Evolutionary conservation across 352 stramenopile species (phyloP), one percentile per base, ranked within the genome.

Genomic region (Thraustochytrium sp.): DNA sequence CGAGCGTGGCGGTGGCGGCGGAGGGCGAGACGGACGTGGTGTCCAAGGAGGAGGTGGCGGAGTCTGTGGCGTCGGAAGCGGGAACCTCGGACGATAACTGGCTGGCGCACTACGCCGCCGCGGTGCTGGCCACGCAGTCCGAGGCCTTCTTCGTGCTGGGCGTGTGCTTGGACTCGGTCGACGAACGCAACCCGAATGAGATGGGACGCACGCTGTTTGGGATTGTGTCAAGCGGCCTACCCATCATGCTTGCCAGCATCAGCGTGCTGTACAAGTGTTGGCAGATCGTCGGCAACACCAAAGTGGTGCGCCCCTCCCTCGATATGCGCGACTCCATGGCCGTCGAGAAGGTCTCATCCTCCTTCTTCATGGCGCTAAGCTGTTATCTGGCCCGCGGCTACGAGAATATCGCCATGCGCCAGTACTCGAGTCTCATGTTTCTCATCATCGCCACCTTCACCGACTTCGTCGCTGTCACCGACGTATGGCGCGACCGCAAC

Each of bases 111-210:
- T 72, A 49, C n/a, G 59, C 59, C 13, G 21, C 59, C 8, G 13
- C 13, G 59, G 2, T 42, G 13, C 59, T 72, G 8, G 13, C 36
- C 2, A 72, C 59, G 59, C 59, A 72, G 40, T 72, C 59, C 0
- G 59, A 72, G 59, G 59, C 59, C 9, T 72, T 72, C 59, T 72
- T 72, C 26, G 59, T 72, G 29, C 36, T 72, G 3, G 59, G 59
- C 46, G 59, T 72, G 8, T 72, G 59, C 26, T 26, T 72, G 0
- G 59, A 72, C 59, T 49, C 59, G 21, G 11, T 72, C 23, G 34
- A 44, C 18, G 59, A 29, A 18, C 51, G 51, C 9, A 0, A 49
- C 21, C 26, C 59, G 21, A 21, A 29, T 2, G 9, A 21, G 40
- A 11, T 49, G 16, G 1, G 5, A 5, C 59, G 40, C 36, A 72